Evolutionary conservation across 148 eudicot genomes (phyloP).

Genomic region (Oxyria digyna): DNA sequence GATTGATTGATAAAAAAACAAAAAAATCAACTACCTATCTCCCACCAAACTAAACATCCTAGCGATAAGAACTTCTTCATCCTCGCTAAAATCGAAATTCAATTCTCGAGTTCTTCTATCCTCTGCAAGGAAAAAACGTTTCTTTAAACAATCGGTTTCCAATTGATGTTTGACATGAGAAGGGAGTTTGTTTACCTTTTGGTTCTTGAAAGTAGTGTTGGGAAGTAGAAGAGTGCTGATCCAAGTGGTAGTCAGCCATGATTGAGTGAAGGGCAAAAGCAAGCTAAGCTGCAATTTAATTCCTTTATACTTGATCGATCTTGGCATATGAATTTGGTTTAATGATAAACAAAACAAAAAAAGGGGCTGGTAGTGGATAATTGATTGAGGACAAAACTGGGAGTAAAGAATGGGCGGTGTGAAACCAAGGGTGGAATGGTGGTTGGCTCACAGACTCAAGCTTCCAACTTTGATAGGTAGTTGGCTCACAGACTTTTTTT

Average conservation of each 20-base stretch:
- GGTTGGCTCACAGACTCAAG: not conserved
- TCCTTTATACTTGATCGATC: not conserved
- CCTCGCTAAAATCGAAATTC: conserved; percentile 10
- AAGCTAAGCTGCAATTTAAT: not conserved
- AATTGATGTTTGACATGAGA: not conserved
- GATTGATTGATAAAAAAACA: not conserved
- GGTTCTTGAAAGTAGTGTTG: not conserved
- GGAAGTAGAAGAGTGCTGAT: not conserved
- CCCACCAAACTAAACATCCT: conserved; percentile 19
- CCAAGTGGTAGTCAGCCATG: not conserved
- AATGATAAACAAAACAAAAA: not conserved
- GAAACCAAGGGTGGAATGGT: conserved; percentile 4
- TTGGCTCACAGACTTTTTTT: too few relatives aligned
- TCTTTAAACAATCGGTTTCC: not conserved
- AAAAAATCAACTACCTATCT: conserved; percentile 6
- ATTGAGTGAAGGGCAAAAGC: not conserved
- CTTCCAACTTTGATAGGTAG: conserved; percentile 8
- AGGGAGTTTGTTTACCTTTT: not conserved
- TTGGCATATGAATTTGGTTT: not conserved
- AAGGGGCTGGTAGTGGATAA: not conserved
- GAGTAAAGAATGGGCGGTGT: not conserved
- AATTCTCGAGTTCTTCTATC: not conserved
- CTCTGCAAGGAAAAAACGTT: not conserved
- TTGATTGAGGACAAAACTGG: not conserved
- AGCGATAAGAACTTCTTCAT: conserved; percentile 8